Base-by-base conservation (phyloP, 768 basidiomycete species). In the Pseudohyphozyma bogoriensis region DNA sequence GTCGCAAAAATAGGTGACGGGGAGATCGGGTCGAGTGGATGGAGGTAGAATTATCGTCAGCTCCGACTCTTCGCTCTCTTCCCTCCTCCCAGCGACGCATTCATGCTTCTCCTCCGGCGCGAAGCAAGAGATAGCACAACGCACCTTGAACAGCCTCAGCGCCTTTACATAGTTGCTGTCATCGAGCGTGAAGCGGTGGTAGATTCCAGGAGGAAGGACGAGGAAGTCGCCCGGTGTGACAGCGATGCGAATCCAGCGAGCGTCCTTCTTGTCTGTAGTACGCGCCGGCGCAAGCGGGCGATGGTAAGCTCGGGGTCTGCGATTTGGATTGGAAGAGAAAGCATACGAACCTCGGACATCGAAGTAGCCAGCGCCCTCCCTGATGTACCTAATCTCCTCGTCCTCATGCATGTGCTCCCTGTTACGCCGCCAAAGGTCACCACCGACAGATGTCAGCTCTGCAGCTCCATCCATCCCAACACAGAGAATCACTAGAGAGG, bases 101-200 rank as follows among this genome's bases (percentile, higher is more conserved):
- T n/a, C n/a, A n/a, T n/a, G n/a, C n/a, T n/a, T n/a, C n/a, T n/a
- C n/a, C n/a, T n/a, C n/a, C n/a, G n/a, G n/a, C n/a, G n/a, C n/a
- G n/a, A n/a, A n/a, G n/a, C n/a, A n/a, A n/a, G n/a, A n/a, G n/a
- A n/a, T n/a, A n/a, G n/a, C 47, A 1, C 28, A 12, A 63, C 74
- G 36, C 59, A 83, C 88, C 81, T 90, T 82, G 82, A 92, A 95
- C 55, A 95, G 77, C 11, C 90, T 79, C 73, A 90, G 77, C 0
- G 85, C 85, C 67, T 83, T 82, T 74, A 91, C 83, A 36, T 76
- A 75, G 73, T 95, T 82, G 52, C 70, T 75, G 63, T 82, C 79
- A 71, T 93, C 89, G 20, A 95, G 81, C 0, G 88, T 92, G 77
- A 95, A 96, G 42, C 91, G 85, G 75, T 96, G 92, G 73, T 91